Evolutionary conservation across 805 yeast species (phyloP).

Genomic region (Soucietia sequanensis): DNA sequence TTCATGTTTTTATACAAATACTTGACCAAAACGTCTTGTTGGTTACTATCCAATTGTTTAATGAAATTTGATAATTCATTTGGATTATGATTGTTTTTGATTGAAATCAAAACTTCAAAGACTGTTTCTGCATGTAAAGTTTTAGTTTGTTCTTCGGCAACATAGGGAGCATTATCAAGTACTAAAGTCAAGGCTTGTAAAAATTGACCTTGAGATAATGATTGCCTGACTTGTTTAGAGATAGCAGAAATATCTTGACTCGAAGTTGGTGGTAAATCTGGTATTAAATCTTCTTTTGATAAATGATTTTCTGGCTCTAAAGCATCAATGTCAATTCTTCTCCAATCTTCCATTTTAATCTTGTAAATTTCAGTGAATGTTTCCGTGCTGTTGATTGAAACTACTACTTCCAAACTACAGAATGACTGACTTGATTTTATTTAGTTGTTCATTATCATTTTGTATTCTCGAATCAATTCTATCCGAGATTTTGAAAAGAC

Average conservation of each 20-base stretch:
- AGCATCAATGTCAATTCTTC: constrained; percentile 92
- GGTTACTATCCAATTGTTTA: constrained; percentile 54
- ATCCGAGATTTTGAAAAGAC: too few species aligned
- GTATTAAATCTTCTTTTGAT: constrained; percentile 60
- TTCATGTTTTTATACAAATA: constrained; percentile 86
- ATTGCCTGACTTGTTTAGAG: constrained; percentile 57
- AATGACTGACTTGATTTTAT: too few species aligned
- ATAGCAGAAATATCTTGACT: constrained; percentile 52
- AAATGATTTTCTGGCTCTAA: constrained; percentile 79
- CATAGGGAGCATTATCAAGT: constrained; percentile 79
- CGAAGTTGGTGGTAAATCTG: constrained; percentile 46
- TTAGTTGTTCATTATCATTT: too few species aligned
- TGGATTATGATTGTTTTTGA: constrained; percentile 57
- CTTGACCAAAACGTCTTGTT: constrained; percentile 77
- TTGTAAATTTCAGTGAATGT: too few species aligned
- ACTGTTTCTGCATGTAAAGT: constrained; percentile 46
- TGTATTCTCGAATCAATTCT: too few species aligned
- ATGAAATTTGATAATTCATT: constrained; percentile 64
- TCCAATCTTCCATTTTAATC: constrained; percentile 71
- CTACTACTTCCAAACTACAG: too few species aligned
- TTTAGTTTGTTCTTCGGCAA: constrained; percentile 62
- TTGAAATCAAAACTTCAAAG: constrained; percentile 60
- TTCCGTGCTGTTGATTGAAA: too few species aligned
- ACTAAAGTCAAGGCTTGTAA: constrained; percentile 62
- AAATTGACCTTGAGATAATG: constrained; percentile 70